Conservation (phyloP, 2,329 filamentous ascomycete species). For the Microdochium nivale region DNA sequence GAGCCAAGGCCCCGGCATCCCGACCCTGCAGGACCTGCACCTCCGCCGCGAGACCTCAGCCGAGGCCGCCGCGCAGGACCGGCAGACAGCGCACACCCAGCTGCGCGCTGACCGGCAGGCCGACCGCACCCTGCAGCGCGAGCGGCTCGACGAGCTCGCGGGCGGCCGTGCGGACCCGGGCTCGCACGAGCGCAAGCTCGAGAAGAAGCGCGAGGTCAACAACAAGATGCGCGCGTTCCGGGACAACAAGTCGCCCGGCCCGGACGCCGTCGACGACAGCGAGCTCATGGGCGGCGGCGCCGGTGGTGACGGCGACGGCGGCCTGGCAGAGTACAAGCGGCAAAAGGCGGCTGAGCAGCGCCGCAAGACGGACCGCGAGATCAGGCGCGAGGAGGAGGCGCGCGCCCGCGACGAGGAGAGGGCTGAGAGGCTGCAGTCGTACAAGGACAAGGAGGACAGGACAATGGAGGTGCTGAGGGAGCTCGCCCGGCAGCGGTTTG, state of each 20-base stretch:
- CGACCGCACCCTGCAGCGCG: slow-evolving; percentile 60
- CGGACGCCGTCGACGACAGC: slow-evolving; percentile 51
- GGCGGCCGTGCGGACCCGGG: slow-evolving; percentile 72
- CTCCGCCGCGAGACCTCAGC: slow-evolving; percentile 40
- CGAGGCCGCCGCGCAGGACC: slow-evolving; percentile 36
- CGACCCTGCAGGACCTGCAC: slow-evolving; percentile 65
- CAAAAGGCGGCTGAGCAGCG: slow-evolving; percentile 56
- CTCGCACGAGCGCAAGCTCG: slow-evolving; percentile 72
- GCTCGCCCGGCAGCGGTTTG: slow-evolving; percentile 73
- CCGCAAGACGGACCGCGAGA: slow-evolving; percentile 77
- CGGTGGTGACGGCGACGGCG: slow-evolving; percentile 30
- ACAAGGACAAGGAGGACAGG: slow-evolving; percentile 69
- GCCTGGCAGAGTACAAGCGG: slow-evolving; percentile 59
- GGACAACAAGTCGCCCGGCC: slow-evolving; percentile 52
- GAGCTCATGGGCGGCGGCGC: slow-evolving; percentile 68
- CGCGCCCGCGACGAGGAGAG: slow-evolving; percentile 70
- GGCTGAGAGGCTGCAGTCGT: slow-evolving; percentile 63
- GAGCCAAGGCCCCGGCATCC: slow-evolving; percentile 51
- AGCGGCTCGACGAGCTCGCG: slow-evolving; percentile 68
- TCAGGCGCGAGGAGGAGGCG: slow-evolving; percentile 71
- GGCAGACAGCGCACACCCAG: slow-evolving; percentile 22
- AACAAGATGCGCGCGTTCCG: slow-evolving; percentile 67
- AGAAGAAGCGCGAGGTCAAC: slow-evolving; percentile 71
- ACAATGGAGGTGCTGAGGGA: slow-evolving; percentile 76
- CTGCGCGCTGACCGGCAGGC: slow-evolving; percentile 53